These are phyloP conservation scores for Gymnopilus junonius DNA, from an alignment of 768 basidiomycete species.

Conservation along the genomic window DNA sequence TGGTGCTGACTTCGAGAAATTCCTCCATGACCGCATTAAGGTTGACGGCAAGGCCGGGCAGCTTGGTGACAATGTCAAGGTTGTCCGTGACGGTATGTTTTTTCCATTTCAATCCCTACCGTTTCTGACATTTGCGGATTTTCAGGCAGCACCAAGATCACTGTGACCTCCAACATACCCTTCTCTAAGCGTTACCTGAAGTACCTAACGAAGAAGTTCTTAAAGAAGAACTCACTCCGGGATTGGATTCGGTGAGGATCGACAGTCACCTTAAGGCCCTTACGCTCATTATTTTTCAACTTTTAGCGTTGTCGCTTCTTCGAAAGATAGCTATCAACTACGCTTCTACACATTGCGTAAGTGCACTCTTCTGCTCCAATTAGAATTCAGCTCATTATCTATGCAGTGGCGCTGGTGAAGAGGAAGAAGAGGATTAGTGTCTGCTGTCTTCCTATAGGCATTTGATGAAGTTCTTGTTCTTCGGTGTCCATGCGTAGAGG, in stretches of 20 bases:
- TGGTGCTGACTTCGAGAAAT: constrained; percentile 76
- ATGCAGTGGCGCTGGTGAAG: constrained; percentile 36
- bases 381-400: constrained; percentile 11
- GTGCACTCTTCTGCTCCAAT: constrained; percentile 29
- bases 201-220: constrained; percentile 98
- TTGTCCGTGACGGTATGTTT: constrained; percentile 82
- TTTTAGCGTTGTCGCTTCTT: constrained; percentile 83
- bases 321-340: constrained; percentile 93
- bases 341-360: constrained; percentile 92
- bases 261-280: not conserved
- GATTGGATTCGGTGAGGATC: constrained; percentile 90
- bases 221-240: constrained; percentile 95
- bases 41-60: constrained; percentile 91
- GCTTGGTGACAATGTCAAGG: constrained; percentile 88
- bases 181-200: constrained; percentile 98
- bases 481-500: no score
- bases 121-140: not conserved
- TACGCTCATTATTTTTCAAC: constrained; percentile 4
- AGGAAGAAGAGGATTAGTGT: constrained; percentile 38
- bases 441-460: no score
- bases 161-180: constrained; percentile 82
- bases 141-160: constrained; percentile 79
- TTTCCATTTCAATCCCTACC: not conserved
- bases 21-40: constrained; percentile 92
- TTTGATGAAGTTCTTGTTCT: no score